Base-by-base conservation (phyloP, 2,329 filamentous ascomycete species). In the Colletotrichum tabaci region DNA sequence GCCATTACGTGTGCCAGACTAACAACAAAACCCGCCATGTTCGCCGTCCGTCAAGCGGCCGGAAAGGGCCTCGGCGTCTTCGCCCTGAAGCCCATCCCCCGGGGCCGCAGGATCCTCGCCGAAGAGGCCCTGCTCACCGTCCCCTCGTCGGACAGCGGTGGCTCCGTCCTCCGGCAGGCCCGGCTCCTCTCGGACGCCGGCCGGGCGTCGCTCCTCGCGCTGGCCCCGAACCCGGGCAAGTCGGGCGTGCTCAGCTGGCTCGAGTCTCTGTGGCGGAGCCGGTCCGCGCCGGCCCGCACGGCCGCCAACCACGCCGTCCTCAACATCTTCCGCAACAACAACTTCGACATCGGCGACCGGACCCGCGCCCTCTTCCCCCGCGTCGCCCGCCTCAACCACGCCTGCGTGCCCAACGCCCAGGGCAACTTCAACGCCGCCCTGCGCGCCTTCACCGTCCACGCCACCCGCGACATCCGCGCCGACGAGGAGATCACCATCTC, bases 251-350 rank as follows among this genome's bases (percentile, higher is more conserved):
- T 69, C 12, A 71, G 70, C 56, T 72, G 66, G 66, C 35, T 46
- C 23, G 70, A 72, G 23, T 66, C 70, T n/a, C 23, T 72, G 23
- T 72, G 66, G 70, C 70, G 50, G 18, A 72, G 67, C 66, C 61
- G 52, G 49, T 30, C 61, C n/a, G 42, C 60, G 9, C 66, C 61
- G 5, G 53, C 47, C 12, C n/a, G 40, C 13, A 69, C 56, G 5
- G 55, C 44, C n/a, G 47, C 60, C 21, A 72, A 65, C n/a, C 70
- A 72, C 70, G 56, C 40, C 15, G 66, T 72, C 18, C 66, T 72
- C 56, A 71, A 71, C 50, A 71, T 72, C 57, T 72, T 72, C 61
- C 56, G 67, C 46, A 72, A 72, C 55, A 72, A 72, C 26, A 72
- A 72, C 56, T 72, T 72, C 66, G 46, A 61, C 60, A 61, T 72